A percentile compares a stretch with the other conserved stretches of the same genome.
Conservation (phyloP, 2,329 filamentous ascomycete genomes). For the Torrubiella hemipterigena region DNA sequence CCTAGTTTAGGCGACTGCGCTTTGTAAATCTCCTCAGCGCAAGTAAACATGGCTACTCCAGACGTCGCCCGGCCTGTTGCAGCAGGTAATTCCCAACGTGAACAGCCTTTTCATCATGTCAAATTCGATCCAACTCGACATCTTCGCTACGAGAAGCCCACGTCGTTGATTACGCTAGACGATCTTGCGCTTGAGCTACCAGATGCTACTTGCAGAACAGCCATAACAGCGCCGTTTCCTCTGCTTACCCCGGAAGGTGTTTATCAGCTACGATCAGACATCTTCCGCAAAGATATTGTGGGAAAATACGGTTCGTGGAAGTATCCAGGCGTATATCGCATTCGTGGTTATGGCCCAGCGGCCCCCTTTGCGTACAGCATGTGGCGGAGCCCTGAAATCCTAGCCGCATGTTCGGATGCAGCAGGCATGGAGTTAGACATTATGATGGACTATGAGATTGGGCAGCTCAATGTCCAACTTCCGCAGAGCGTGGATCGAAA, state of each 20-base stretch:
- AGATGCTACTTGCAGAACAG: slow-evolving; percentile 4
- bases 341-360: slow-evolving; percentile 5
- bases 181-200: slow-evolving; percentile 3
- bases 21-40: too few relatives aligned
- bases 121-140: slow-evolving; percentile 4
- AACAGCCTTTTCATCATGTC: too few relatives aligned
- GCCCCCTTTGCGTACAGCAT: background rate
- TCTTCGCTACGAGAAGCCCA: slow-evolving; percentile 2
- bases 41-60: too few relatives aligned
- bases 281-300: slow-evolving; percentile 5
- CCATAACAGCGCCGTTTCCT: slow-evolving; percentile 5
- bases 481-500: background rate
- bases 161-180: slow-evolving; percentile 5
- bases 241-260: slow-evolving; percentile 3
- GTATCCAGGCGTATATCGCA: slow-evolving; percentile 6
- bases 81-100: too few relatives aligned
- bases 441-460: background rate
- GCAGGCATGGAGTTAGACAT: background rate
- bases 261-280: slow-evolving; percentile 3
- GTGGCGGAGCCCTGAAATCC: background rate
- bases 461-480: background rate
- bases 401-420: background rate
- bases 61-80: too few relatives aligned
- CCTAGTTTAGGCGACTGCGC: too few relatives aligned
- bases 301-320: slow-evolving; percentile 7